A percentile compares a stretch with the other conserved stretches of the same genome.
Conservation (phyloP, 257 asterid genomes). For the Anisodus acutangulus region DNA sequence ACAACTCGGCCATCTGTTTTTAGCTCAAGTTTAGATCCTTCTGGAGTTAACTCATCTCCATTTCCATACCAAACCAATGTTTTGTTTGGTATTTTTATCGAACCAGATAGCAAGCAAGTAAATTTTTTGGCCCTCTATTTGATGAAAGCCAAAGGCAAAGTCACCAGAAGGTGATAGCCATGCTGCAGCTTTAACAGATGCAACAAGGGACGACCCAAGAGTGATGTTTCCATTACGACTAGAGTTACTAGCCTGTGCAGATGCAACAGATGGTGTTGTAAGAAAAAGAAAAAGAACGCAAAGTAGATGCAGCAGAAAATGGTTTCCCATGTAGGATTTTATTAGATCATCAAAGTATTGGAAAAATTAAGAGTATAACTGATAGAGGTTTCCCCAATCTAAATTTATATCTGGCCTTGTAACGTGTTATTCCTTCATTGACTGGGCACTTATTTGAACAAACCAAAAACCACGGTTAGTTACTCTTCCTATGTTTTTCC, state of each 20-base stretch:
- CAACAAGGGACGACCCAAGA: conserved; percentile 47
- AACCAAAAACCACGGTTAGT: background rate
- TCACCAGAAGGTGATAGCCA: conserved; percentile 39
- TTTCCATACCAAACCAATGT: conserved; percentile 44
- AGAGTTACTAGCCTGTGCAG: background rate
- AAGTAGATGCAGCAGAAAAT: background rate
- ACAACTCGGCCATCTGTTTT: conserved; percentile 42
- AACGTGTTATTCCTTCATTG: background rate
- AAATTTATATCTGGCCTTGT: background rate
- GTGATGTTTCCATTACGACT: conserved; percentile 24
- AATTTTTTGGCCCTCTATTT: conserved; percentile 20
- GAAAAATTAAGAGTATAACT: background rate
- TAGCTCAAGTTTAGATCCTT: conserved; percentile 29
- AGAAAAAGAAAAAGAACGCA: background rate
- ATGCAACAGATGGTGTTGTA: background rate
- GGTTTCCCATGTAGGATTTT: background rate
- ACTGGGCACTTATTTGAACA: background rate
- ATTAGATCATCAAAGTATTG: background rate
- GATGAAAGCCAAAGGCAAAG: conserved; percentile 40
- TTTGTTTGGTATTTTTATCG: conserved; percentile 31
- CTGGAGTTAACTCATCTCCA: conserved; percentile 34
- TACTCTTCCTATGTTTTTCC: background rate
- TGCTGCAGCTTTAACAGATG: conserved; percentile 32
- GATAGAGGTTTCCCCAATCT: too few relatives aligned
- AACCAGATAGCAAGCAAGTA: conserved; percentile 33